A percentile compares a stretch with the other conserved stretches of the same genome.
Conservation (phyloP, 2,329 filamentous ascomycete species). For the Aspergillus niger region DNA sequence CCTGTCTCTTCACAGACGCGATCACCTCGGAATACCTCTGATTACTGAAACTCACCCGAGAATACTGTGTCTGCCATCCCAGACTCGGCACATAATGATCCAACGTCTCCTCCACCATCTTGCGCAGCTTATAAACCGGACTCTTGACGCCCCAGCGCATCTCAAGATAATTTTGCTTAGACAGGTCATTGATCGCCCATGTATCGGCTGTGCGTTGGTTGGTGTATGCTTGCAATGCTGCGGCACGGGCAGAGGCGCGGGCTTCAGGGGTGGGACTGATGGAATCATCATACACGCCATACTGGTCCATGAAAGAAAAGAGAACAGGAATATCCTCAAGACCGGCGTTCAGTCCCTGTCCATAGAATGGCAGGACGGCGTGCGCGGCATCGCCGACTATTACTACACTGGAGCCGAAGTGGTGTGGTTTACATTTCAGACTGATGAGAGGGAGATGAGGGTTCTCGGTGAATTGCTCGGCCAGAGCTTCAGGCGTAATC, state of each 20-base stretch:
- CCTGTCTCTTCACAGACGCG: conserved; percentile 68
- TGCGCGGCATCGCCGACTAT: conserved; percentile 94
- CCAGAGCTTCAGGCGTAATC: conserved; percentile 63
- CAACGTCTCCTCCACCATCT: conserved; percentile 81
- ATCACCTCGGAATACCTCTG: conserved; percentile 86
- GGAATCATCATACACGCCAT: conserved; percentile 49
- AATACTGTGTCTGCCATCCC: conserved; percentile 92
- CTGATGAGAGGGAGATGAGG: conserved; percentile 91
- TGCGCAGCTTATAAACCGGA: conserved; percentile 75
- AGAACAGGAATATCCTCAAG: conserved; percentile 90
- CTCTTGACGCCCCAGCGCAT: conserved; percentile 87
- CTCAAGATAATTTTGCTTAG: conserved; percentile 86
- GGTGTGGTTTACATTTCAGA: conserved; percentile 89
- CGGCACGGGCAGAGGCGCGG: conserved; percentile 45
- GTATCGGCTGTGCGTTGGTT: conserved; percentile 73
- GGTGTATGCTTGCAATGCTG: conserved; percentile 73
- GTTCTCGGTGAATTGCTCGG: conserved; percentile 74
- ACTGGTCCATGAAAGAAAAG: conserved; percentile 76
- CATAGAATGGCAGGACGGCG: conserved; percentile 98
- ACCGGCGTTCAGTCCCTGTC: conserved; percentile 96
- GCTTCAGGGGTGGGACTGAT: conserved; percentile 38
- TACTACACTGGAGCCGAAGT: conserved; percentile 73
- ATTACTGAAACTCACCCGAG: conserved; percentile 89
- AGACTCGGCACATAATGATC: conserved; percentile 72
- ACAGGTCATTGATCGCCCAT: conserved; percentile 88